A percentile compares a stretch with the other conserved stretches of the same genome.
These are phyloP conservation scores for Penicillium sp. DNA, from an alignment of 2,329 filamentous ascomycete genomes.

Conservation along the genomic window DNA sequence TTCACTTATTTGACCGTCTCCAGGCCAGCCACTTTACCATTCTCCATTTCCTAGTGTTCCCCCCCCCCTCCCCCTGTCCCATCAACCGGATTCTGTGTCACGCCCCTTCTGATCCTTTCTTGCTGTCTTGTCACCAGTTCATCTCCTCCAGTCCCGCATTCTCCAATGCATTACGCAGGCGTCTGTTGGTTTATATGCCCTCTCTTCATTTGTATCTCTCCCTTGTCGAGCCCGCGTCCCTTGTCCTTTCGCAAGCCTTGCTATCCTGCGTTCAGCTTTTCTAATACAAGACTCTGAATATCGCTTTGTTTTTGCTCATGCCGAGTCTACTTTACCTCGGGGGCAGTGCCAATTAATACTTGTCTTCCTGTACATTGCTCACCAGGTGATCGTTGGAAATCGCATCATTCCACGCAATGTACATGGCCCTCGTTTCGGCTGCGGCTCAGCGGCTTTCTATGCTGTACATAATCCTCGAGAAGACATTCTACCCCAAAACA, in stretches of 20 bases:
- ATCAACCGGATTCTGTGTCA: constrained; percentile 28
- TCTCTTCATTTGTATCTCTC: constrained; percentile 27
- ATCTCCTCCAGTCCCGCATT: constrained; percentile 30
- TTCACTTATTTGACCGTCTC: constrained; percentile 25
- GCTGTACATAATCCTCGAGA: constrained; percentile 37
- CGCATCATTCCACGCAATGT: constrained; percentile 30
- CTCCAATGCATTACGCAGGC: constrained; percentile 44
- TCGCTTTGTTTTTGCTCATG: neutral
- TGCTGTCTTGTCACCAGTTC: constrained; percentile 12
- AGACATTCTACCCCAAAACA: constrained; percentile 31
- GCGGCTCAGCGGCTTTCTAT: constrained; percentile 31
- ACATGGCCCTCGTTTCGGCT: constrained; percentile 34
- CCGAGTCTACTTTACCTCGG: constrained; percentile 6
- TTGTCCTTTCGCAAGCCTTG: constrained; percentile 11
- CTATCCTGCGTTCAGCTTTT: constrained; percentile 12
- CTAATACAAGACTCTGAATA: constrained; percentile 11
- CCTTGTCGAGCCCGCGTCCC: constrained; percentile 15
- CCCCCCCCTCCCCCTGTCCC: constrained; percentile 7
- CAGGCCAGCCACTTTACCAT: constrained; percentile 24
- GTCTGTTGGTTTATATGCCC: constrained; percentile 34
- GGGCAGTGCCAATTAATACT: constrained; percentile 23
- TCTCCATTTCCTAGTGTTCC: constrained; percentile 23
- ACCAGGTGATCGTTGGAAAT: constrained; percentile 5
- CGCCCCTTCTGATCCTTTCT: constrained; percentile 24
- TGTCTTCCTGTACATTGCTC: constrained; percentile 12